Evolutionary conservation across 2,329 filamentous ascomycete genomes (phyloP), one percentile per base, ranked within the genome.

Genomic region (Ceratocystis colombiana): DNA sequence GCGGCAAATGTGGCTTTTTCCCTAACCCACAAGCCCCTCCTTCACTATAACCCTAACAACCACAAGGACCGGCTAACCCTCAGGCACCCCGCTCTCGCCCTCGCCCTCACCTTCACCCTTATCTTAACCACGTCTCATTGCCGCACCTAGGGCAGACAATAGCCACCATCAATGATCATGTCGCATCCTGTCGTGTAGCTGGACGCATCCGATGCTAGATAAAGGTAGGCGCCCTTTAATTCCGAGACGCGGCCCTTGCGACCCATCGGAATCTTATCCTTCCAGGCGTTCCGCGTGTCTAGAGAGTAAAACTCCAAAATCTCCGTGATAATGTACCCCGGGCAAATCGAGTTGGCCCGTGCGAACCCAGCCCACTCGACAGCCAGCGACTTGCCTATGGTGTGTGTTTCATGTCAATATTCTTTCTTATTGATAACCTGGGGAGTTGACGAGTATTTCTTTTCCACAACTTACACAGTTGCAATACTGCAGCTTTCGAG

Each of bases 141-240:
- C 28, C 28, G 28, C 20, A 33, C 45, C 50, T 74, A 85, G 62
- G 79, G 79, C 62, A 79, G 74, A 72, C 78, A 80, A 75, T 90
- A 90, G 65, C 88, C 88, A 68, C 89, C 89, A 73, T 94, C 89
- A 61, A 92, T 82, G 69, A 89, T 77, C 68, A 94, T 79, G 74
- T 91, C 87, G 8, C 82, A 79, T 0, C 85, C 90, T 7, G 89
- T 95, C 20, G 87, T 90, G 76, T 90, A 95, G 65, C 85, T 88
- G n/a, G 87, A 84, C 3, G 89, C 89, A 75, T 95, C 89, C 15
- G 86, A 89, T 20, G 88, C 88, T 66, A 95, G 79, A 75, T 91
- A 94, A 61, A 95, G 76, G 74, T 88, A 96, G 20, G 87, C 87
- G 22, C 89, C 90, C 78, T 93, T 92, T 71, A 95, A 79, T 78